Conservation (phyloP, 768 basidiomycete genomes). For the Boletus sp. region DNA sequence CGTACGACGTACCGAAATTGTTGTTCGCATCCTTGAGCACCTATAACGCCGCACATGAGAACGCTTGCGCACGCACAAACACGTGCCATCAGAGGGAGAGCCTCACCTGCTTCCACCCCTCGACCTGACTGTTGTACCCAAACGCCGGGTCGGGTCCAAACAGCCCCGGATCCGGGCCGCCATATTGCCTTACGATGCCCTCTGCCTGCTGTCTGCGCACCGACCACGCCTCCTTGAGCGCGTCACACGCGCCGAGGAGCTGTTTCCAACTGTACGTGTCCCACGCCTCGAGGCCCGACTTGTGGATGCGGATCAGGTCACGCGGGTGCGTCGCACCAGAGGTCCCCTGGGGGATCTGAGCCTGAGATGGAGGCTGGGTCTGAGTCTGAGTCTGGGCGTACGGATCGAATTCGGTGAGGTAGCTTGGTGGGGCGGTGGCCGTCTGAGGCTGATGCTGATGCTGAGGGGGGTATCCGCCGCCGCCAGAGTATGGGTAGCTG, state of each 20-base stretch:
- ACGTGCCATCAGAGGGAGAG: neutral
- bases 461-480: constrained; percentile 25
- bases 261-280: constrained; percentile 72
- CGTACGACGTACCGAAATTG: constrained; percentile 44
- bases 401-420: constrained; percentile 43
- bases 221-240: constrained; percentile 66
- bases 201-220: constrained; percentile 55
- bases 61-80: neutral
- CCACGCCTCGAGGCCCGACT: constrained; percentile 70
- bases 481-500: constrained; percentile 29
- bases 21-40: constrained; percentile 54
- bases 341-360: constrained; percentile 1
- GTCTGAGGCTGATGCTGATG: constrained; percentile 11
- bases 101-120: constrained; percentile 58
- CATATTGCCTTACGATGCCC: constrained; percentile 45
- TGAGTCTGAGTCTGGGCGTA: constrained; percentile 24
- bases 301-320: constrained; percentile 63
- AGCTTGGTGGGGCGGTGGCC: constrained; percentile 15
- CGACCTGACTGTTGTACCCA: constrained; percentile 50
- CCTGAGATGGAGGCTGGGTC: neutral
- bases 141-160: constrained; percentile 35
- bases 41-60: constrained; percentile 30
- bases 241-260: constrained; percentile 58
- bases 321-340: constrained; percentile 52
- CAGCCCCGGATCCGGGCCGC: constrained; percentile 33